Evolutionary conservation across 306 rosid genomes (phyloP), one percentile per base, ranked within the genome.

Genomic region (Citrullus colocynthis): DNA sequence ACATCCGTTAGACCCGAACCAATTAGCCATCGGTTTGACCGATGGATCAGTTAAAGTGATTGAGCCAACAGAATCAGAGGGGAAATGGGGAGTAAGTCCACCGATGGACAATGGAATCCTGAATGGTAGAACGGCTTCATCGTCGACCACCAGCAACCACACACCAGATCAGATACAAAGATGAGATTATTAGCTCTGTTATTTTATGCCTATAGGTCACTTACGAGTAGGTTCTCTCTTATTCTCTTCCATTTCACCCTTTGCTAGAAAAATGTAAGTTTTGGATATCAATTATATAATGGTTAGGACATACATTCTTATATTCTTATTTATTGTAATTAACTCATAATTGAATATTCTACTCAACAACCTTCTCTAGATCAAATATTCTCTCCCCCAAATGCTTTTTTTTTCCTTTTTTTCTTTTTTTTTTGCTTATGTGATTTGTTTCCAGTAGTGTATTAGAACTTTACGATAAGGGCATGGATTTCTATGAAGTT

Each of bases 31-130:
- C 9, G 97, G 98, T 52, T 64, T 91, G 85, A 85, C 82, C 0
- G 92, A 91, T 75, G 98, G 98, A 52, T 86, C 98, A 1, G 93
- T 93, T 44, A 88, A 86, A 86, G 96, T 93, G 75, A 84, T 93
- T 9, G 98, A 93, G 77, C 98, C 97, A 24, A 59, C 66, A 2
- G 93, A 89, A 73, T 84, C 96, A 10, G 92, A 88, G 78, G 89
- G 92, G 48, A 88, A 84, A 78, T 93, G 97, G 98, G 98, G 98
- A 16, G 61, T 88, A 1, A 66, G 75, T 15, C 91, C 89, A 0
- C 97, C 92, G 6, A 45, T 36, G 70, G 97, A 88, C 73, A 91
- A 87, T 28, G 97, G 90, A 60, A 75, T 88, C 17, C 70, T 82
- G 76, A 89, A 82, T 44, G 86, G 96, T 48, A 84, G 94, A 78